A percentile compares a stretch with the other conserved stretches of the same genome.
phyloP scores from a whole-genome alignment of 495 filamentous ascomycete species.

The Staphylotrichum tortipilum region DNA sequence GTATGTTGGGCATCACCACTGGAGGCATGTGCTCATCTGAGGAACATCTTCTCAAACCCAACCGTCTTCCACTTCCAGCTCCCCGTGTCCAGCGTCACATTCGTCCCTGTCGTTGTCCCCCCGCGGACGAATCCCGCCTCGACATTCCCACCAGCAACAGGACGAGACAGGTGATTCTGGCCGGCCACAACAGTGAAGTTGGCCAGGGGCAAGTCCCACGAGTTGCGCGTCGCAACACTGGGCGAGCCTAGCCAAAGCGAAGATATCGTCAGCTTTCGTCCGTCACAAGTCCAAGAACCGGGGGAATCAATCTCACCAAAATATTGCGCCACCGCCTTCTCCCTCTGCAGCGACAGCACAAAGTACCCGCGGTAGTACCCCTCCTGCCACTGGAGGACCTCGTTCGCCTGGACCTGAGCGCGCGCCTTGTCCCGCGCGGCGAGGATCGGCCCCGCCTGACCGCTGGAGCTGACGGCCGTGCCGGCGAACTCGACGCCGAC shows the following conservation, averaged over 20 bases:
- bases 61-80: conserved; percentile 22
- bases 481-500: conserved; percentile 58
- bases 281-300: too few species aligned
- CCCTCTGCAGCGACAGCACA: conserved; percentile 41
- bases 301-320: conserved; percentile 34
- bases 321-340: conserved; percentile 44
- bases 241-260: conserved; percentile 5
- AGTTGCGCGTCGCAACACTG: conserved; percentile 34
- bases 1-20: too few species aligned
- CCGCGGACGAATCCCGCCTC: conserved; percentile 39
- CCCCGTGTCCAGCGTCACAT: conserved; percentile 41
- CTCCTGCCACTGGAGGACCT: conserved; percentile 56
- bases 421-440: conserved; percentile 33
- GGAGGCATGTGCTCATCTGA: neutral
- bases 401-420: conserved; percentile 41
- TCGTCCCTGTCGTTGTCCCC: conserved; percentile 35
- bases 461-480: conserved; percentile 46
- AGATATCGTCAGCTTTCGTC: too few species aligned
- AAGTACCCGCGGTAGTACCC: conserved; percentile 56
- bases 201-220: conserved; percentile 48
- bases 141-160: conserved; percentile 40
- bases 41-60: conserved; percentile 15
- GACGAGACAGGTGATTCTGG: conserved; percentile 39
- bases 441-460: conserved; percentile 41
- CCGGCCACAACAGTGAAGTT: conserved; percentile 53